Base-by-base conservation (phyloP, 352 stramenopile genomes). In the Halophytophthora batemanensis region DNA sequence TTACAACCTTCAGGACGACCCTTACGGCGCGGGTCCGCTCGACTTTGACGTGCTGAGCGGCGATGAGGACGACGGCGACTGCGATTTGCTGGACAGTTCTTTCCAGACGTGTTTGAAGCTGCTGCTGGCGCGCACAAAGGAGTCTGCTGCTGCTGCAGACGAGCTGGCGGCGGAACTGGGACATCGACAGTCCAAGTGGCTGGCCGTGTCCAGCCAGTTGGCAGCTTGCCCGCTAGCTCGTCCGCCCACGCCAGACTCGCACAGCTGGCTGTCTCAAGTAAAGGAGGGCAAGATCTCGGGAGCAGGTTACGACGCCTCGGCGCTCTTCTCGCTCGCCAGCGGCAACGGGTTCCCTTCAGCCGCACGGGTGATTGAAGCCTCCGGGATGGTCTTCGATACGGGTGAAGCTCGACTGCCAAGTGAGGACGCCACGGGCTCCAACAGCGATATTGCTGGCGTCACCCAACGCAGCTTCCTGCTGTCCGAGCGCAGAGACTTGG, bases 211-310 rank as follows among this genome's bases (percentile, higher is more conserved):
- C 17, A 90, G 77, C 40, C 82, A 92, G 33, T 50, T 92, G 17
- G 66, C 66, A 29, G 76, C 73, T 7, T 89, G 71, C 29, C 82
- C 82, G 6, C 57, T 88, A 40, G 62, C 61, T 22, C 69, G 66
- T 17, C 39, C 69, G 6, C 61, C 77, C 1, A 86, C 74, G 0
- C 61, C 70, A 1, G 82, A 92, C 38, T 61, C 82, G 2, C 80
- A 88, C 41, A 92, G 82, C 35, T 92, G 82, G 82, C 64, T 89
- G 2, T 64, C 66, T 1, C 82, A 92, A 56, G 71, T 92, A 0
- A 77, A 74, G 36, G 77, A 90, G 58, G 82, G 82, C 1, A 90
- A 90, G 59, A 82, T 92, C 3, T 90, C 82, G 1, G 79, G 82
- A 22, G 77, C 77, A 21, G 82, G 82, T 0, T 51, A 83, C 13